A percentile compares a stretch with the other conserved stretches of the same genome.
Conservation (phyloP, 2,329 filamentous ascomycete genomes). For the Paecilomyces sp. region DNA sequence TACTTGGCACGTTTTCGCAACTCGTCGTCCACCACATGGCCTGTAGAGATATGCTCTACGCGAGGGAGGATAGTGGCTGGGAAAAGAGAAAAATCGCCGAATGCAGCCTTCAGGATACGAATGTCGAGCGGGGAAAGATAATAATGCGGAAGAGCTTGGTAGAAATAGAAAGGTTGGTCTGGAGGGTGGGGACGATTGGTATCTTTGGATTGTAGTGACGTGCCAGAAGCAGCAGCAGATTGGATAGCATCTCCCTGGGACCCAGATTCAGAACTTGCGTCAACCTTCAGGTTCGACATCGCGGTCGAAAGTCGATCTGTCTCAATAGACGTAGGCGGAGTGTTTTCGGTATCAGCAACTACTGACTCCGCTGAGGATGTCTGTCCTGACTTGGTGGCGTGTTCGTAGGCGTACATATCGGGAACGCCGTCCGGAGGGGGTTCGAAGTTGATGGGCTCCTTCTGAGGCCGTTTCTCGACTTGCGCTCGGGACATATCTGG, state of each 20-base stretch:
- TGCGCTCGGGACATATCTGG: conserved; percentile 48
- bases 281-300: conserved; percentile 15
- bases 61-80: conserved; percentile 79
- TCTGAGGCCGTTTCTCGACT: conserved; percentile 40
- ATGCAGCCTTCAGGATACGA: conserved; percentile 82
- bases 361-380: conserved; percentile 22
- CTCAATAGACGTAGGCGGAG: conserved; percentile 10
- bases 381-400: conserved; percentile 39
- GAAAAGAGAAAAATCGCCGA: conserved; percentile 73
- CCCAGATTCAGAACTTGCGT: conserved; percentile 10
- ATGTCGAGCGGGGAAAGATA: conserved; percentile 90
- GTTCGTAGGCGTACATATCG: conserved; percentile 46
- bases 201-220: conserved; percentile 15
- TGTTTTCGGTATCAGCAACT: conserved; percentile 8
- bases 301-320: conserved; percentile 16
- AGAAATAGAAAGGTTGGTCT: conserved; percentile 69
- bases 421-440: conserved; percentile 39
- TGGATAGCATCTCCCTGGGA: conserved; percentile 16
- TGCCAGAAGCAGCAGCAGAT: conserved; percentile 1
- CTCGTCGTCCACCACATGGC: conserved; percentile 79
- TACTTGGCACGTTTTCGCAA: conserved; percentile 81
- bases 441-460: conserved; percentile 45
- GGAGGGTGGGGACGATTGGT: conserved; percentile 38
- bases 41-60: conserved; percentile 82
- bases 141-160: conserved; percentile 77